Base-by-base conservation (phyloP, 148 eudicot species). In the Silene uniflora region DNA sequence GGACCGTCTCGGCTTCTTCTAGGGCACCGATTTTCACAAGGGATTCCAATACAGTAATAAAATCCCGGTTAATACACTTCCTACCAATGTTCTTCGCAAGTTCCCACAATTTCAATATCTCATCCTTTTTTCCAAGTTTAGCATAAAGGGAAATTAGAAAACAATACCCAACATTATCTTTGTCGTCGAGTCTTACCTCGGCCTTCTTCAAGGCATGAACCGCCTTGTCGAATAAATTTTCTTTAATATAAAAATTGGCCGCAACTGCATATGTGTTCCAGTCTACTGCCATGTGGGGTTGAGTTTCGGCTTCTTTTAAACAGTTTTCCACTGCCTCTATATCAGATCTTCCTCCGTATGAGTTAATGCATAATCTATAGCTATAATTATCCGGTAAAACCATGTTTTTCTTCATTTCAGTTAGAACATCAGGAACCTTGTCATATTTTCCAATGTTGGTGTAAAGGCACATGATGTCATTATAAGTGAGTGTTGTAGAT, bases 251-350 rank as follows among this genome's bases (percentile, higher is more conserved):
- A 65, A 81, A 78, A 74, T 91, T 88, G 55, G 96, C 99, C 47
- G 85, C 94, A 56, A 85, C 87, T 11, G 94, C 85, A 81, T 91
- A 96, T 0, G 98, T 89, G 79, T 88, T 91, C 99, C 98, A 96
- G 73, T 92, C 97, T 78, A 91, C 82, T 22, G 84, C 85, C 81
- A 96, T 80, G 29, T 89, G 79, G 52, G 97, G 72, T 61, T 88
- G 87, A 47, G 80, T 87, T 81, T 91, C 98, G 87, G 93, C 90
- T 81, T 96, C 98, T 67, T 85, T 83, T 67, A 92, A 71, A 49
- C 87, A 79, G 21, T 82, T 86, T 82, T 86, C 87, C 85, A 95
- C 81, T 39, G 89, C 91, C 49, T 72, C 84, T 22, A 89, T 47
- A 77, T 92, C 89, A 60, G 92, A 88, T 79, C 75, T 87, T n/a